phyloP scores from a whole-genome alignment of 331 rosid species.

The Acacia concinna region DNA sequence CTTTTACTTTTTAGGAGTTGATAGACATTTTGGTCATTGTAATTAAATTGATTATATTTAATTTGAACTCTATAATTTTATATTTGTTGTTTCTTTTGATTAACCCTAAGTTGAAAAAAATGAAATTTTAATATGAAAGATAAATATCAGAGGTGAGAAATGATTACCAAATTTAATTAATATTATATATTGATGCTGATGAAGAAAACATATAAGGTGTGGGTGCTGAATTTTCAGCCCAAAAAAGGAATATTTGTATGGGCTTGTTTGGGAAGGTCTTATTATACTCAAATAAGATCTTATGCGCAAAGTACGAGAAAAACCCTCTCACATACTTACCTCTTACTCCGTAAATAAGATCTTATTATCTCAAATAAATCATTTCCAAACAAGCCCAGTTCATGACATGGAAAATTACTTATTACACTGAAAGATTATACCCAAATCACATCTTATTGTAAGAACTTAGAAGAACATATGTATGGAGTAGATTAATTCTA shows the following conservation, averaged over 20 bases:
- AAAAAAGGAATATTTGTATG: background rate
- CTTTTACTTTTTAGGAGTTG: background rate
- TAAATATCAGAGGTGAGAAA: background rate
- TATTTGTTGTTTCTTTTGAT: no score
- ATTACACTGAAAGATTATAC: constrained; percentile 5
- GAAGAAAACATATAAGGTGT: background rate
- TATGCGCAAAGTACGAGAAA: no score
- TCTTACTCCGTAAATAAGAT: no score
- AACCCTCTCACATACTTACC: no score
- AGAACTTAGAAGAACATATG: background rate
- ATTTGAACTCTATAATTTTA: background rate
- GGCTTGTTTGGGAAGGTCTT: no score
- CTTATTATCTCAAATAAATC: no score
- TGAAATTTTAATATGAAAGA: background rate
- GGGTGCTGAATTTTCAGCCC: background rate
- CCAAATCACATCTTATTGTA: constrained; percentile 18
- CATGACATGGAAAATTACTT: background rate
- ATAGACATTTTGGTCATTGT: background rate
- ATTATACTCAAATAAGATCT: no score
- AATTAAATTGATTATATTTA: background rate
- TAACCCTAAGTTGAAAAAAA: no score
- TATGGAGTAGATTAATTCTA: background rate
- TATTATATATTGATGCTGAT: background rate
- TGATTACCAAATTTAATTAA: background rate
- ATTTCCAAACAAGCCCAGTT: no score